These are phyloP conservation scores for Aristolochia contorta DNA, from an alignment of 164 flowering plant species.

Conservation along the genomic window DNA sequence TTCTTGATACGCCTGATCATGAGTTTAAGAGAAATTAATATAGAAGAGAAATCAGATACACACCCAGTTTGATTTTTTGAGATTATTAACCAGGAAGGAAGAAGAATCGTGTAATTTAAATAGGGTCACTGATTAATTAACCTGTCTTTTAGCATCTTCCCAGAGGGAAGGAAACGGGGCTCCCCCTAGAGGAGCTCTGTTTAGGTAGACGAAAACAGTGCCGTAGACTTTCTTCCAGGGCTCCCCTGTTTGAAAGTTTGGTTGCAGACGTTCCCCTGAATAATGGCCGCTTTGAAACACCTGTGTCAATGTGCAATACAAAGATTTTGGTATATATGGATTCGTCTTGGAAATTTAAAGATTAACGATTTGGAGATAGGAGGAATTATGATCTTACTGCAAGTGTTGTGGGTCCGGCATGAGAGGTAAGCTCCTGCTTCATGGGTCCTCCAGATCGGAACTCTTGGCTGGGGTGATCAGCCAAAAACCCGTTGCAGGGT, in stretches of 20 bases:
- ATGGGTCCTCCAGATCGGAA: constrained; percentile 79
- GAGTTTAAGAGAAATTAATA: too few relatives aligned
- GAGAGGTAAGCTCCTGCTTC: constrained; percentile 83
- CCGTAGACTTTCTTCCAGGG: constrained; percentile 94
- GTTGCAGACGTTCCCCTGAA: constrained; percentile 45
- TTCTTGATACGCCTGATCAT: constrained; percentile 54
- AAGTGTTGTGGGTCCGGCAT: constrained; percentile 72
- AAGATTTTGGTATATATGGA: too few relatives aligned
- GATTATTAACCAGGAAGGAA: neutral
- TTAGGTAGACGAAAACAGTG: constrained; percentile 73
- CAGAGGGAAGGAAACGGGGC: constrained; percentile 15
- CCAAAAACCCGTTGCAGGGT: constrained; percentile 74
- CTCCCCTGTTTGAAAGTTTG: constrained; percentile 40
- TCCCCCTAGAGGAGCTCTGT: constrained; percentile 18
- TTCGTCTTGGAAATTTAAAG: too few relatives aligned
- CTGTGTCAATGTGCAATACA: constrained; percentile 16
- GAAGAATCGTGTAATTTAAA: too few relatives aligned
- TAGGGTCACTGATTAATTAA: constrained; percentile 5
- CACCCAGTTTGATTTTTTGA: neutral
- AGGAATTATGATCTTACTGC: constrained; percentile 39
- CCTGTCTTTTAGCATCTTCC: constrained; percentile 79
- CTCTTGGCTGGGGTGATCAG: constrained; percentile 79
- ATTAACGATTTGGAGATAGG: too few relatives aligned
- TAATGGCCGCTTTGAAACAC: constrained; percentile 73
- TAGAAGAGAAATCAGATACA: too few relatives aligned